Conservation (phyloP, 1,284 basidiomycete species). For the Megacollybia platyphylla region DNA sequence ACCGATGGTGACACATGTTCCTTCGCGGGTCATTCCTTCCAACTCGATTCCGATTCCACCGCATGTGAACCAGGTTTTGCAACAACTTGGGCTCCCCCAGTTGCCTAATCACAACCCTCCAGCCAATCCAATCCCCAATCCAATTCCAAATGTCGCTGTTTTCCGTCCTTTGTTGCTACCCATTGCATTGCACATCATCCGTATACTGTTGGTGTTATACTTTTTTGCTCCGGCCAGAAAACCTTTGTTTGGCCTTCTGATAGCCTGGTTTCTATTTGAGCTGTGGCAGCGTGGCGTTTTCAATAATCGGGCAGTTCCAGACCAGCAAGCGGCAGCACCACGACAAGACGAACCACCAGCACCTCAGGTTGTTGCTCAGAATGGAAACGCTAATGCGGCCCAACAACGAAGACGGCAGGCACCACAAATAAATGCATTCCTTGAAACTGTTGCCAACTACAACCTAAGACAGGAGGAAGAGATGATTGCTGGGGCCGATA, state of each 20-base stretch:
- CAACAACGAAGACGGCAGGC: background rate
- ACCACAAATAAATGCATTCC: slow-evolving; percentile 8
- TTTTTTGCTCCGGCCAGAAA: slow-evolving; percentile 70
- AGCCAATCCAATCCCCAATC: slow-evolving; percentile 2
- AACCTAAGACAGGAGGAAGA: slow-evolving; percentile 46
- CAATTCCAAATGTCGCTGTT: background rate
- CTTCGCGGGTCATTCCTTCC: slow-evolving; percentile 13
- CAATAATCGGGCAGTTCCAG: slow-evolving; percentile 5
- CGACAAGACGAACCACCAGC: background rate
- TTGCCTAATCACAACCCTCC: slow-evolving; percentile 19
- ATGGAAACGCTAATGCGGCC: slow-evolving; percentile 1
- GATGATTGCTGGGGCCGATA: slow-evolving; percentile 23
- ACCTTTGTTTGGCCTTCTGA: slow-evolving; percentile 53
- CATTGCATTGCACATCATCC: slow-evolving; percentile 51
- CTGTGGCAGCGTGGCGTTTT: slow-evolving; percentile 41
- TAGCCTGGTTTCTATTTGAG: slow-evolving; percentile 68
- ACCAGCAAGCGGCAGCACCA: background rate
- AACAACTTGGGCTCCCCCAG: slow-evolving; percentile 46
- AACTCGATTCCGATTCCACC: slow-evolving; percentile 19
- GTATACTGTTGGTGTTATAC: slow-evolving; percentile 60
- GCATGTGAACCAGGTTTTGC: slow-evolving; percentile 46
- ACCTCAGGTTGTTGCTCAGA: background rate
- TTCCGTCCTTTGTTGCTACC: slow-evolving; percentile 50
- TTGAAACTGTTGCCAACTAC: slow-evolving; percentile 44
- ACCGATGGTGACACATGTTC: slow-evolving; percentile 12